Conservation (phyloP, 23 red algal species). For the Gracilaria gracilis region DNA sequence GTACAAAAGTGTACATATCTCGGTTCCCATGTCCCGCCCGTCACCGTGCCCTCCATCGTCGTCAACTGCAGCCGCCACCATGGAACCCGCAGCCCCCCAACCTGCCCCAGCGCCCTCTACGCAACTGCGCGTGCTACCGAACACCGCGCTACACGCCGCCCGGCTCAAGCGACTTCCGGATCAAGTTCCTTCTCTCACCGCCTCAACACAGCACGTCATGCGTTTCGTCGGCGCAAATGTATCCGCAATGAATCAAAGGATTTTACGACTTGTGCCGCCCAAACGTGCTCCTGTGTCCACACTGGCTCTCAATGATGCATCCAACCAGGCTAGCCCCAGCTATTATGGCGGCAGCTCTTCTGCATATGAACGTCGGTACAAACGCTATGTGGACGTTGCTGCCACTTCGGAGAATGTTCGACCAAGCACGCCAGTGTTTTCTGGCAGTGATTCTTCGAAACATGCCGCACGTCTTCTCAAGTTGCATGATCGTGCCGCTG, state of each 20-base stretch:
- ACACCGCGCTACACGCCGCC: constrained; percentile 10
- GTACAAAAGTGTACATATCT: no score
- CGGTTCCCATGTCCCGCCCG: no score
- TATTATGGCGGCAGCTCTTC: constrained; percentile 30
- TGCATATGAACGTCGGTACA: constrained; percentile 15
- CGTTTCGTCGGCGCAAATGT: constrained; percentile 35
- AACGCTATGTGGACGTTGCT: constrained; percentile 37
- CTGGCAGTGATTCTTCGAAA: constrained; percentile 8
- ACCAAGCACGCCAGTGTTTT: constrained; percentile 41
- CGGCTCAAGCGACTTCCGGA: constrained; percentile 28
- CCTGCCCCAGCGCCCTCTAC: not conserved
- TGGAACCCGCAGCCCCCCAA: not conserved
- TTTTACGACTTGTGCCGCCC: constrained; percentile 25
- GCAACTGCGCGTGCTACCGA: not conserved
- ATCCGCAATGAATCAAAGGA: constrained; percentile 20
- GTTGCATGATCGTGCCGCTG: not conserved
- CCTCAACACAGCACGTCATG: not conserved
- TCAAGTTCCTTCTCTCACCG: not conserved
- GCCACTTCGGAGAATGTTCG: not conserved
- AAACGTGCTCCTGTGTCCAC: not conserved
- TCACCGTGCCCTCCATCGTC: no score
- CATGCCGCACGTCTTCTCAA: constrained; percentile 21
- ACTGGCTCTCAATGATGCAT: not conserved
- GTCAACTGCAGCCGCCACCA: not conserved
- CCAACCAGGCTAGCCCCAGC: not conserved